Conservation (phyloP, 1,284 basidiomycete genomes). For the Ceratobasidium sp. region DNA sequence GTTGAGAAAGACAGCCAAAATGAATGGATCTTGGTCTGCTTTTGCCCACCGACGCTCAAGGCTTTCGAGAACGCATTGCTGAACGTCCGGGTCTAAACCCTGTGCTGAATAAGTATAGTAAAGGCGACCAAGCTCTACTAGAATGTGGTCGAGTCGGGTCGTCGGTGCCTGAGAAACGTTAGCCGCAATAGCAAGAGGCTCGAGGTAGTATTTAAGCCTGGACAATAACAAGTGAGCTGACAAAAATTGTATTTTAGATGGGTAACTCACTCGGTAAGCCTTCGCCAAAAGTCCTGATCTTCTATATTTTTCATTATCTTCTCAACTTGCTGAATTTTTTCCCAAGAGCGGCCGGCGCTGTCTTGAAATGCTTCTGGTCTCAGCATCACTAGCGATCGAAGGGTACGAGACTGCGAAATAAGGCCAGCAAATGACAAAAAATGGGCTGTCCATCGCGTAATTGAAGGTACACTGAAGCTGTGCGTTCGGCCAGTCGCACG, state of each 20-base stretch:
- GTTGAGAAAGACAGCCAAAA: conserved; percentile 63
- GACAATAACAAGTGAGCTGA: neutral
- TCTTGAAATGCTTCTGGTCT: neutral
- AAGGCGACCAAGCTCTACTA: conserved; percentile 59
- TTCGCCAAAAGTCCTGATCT: conserved; percentile 14
- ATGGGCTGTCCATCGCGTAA: conserved; percentile 28
- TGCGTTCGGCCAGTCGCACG: neutral
- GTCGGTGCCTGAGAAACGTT: conserved; percentile 60
- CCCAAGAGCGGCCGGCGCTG: neutral
- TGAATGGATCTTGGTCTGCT: conserved; percentile 62
- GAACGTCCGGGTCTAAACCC: conserved; percentile 9
- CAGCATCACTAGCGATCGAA: neutral
- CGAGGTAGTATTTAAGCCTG: conserved; percentile 58
- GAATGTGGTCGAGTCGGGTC: conserved; percentile 59
- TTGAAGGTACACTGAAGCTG: conserved; percentile 6
- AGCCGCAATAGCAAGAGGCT: conserved; percentile 61
- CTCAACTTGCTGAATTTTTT: neutral
- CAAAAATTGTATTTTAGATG: neutral
- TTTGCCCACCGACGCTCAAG: conserved; percentile 62
- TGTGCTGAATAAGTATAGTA: conserved; percentile 44
- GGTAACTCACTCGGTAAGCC: neutral
- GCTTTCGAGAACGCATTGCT: conserved; percentile 56
- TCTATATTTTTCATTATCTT: conserved; percentile 7
- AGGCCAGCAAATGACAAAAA: conserved; percentile 15
- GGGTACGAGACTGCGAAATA: neutral